phyloP scores from a whole-genome alignment of 805 yeast species.

The Sporopachydermia quercuum region DNA sequence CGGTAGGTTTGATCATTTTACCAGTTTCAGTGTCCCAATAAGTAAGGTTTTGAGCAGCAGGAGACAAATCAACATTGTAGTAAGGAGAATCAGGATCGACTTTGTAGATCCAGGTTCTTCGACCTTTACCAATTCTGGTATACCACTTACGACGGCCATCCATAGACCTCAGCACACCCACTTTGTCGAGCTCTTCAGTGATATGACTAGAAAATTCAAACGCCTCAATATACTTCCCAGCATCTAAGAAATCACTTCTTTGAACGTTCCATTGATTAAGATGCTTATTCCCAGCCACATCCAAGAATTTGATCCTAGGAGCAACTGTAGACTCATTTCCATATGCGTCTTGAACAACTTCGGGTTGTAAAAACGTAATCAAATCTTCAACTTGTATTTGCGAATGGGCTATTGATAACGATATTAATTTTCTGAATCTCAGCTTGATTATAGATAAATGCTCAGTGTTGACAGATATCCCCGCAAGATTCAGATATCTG shows the following conservation, averaged over 20 bases:
- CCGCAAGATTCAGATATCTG: conserved; percentile 44
- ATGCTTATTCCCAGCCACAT: conserved; percentile 47
- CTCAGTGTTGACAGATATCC: conserved; percentile 36
- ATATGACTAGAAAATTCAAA: conserved; percentile 51
- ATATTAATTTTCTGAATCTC: conserved; percentile 10
- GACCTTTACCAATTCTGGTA: conserved; percentile 34
- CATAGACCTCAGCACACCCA: conserved; percentile 12
- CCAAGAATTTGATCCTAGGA: conserved; percentile 39
- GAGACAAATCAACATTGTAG: conserved; percentile 17
- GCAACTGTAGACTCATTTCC: conserved; percentile 4
- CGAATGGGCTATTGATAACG: conserved; percentile 19
- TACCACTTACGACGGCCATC: conserved; percentile 10
- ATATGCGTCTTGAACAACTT: conserved; percentile 8
- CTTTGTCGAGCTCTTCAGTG: conserved; percentile 30
- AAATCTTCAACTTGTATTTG: conserved; percentile 14
- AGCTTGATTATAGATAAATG: conserved; percentile 18
- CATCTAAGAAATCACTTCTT: conserved; percentile 27
- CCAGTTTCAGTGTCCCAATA: conserved; percentile 54
- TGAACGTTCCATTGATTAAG: conserved; percentile 44
- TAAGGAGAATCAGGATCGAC: conserved; percentile 20
- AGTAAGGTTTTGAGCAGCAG: conserved; percentile 22
- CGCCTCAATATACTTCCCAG: conserved; percentile 37
- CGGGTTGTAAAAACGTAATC: conserved; percentile 11
- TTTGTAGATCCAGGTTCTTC: conserved; percentile 71
- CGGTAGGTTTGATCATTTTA: conserved; percentile 32